A percentile compares a stretch with the other conserved stretches of the same genome.
Conservation (phyloP, 1,284 basidiomycete species). For the Cutaneotrichosporon sp. region DNA sequence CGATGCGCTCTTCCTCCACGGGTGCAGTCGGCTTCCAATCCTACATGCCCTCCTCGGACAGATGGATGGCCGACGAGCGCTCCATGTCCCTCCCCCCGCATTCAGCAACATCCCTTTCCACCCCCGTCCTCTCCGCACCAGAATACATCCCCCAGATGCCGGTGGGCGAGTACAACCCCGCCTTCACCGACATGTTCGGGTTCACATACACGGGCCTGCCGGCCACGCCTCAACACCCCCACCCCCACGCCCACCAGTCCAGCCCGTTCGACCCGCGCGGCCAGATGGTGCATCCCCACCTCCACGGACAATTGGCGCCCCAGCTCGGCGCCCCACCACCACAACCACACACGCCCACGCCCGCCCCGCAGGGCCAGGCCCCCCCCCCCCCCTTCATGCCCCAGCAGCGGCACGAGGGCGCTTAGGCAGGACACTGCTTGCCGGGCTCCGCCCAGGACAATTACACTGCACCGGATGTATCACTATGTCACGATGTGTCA, state of each 20-base stretch:
- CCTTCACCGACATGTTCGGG: background rate
- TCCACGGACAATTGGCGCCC: background rate
- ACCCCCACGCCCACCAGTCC: background rate
- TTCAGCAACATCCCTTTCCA: background rate
- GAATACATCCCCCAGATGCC: background rate
- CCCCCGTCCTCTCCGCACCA: background rate
- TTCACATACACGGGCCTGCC: background rate
- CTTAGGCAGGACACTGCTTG: background rate
- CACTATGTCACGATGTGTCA: background rate
- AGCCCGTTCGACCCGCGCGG: background rate
- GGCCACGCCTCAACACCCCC: background rate
- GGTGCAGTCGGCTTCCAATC: constrained; percentile 22
- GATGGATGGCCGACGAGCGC: constrained; percentile 40
- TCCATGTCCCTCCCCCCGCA: constrained; percentile 4
- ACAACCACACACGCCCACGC: background rate
- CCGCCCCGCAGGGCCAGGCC: background rate
- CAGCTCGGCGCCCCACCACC: background rate
- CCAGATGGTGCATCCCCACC: background rate
- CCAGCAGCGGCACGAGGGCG: background rate
- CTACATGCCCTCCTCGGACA: constrained; percentile 42
- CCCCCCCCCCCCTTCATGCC: background rate
- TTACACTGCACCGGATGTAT: background rate
- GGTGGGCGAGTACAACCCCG: background rate
- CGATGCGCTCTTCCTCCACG: no score
- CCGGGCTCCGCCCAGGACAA: background rate